Conservation (phyloP, 2,329 filamentous ascomycete species). For the Metarhizium anisopliae region DNA sequence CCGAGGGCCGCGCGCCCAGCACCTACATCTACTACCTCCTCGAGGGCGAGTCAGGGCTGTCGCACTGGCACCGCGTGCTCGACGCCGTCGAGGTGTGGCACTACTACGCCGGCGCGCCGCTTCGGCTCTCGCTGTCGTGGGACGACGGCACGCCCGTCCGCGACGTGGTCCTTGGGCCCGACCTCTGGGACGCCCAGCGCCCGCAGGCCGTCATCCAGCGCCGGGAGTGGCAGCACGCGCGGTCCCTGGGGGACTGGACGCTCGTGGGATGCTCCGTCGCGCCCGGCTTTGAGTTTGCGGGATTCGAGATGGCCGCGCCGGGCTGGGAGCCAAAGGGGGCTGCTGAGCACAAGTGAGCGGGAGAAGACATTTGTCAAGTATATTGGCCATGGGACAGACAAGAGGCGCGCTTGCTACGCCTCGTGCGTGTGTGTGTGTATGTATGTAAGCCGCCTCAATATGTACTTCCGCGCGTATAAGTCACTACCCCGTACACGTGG, state of each 20-base stretch:
- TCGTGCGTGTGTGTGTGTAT: no score
- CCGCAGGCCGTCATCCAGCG: conserved; percentile 34
- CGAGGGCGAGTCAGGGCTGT: conserved; percentile 31
- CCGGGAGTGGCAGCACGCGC: conserved; percentile 36
- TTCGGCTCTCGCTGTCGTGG: conserved; percentile 33
- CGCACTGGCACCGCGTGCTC: conserved; percentile 39
- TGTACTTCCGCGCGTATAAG: no score
- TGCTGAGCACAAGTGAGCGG: no score
- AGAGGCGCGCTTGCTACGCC: no score
- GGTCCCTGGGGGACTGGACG: conserved; percentile 37
- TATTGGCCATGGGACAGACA: no score
- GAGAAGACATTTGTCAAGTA: no score
- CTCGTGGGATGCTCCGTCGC: conserved; percentile 30
- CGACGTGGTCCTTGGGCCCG: conserved; percentile 28
- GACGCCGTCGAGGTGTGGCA: conserved; percentile 44
- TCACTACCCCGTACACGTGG: no score
- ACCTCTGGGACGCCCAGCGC: conserved; percentile 31
- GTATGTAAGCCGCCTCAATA: no score
- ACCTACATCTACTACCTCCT: conserved; percentile 46
- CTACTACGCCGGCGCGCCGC: conserved; percentile 42
- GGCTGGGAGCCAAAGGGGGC: conserved; percentile 21
- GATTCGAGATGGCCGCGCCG: conserved; percentile 20
- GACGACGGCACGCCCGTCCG: conserved; percentile 31
- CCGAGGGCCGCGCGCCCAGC: conserved; percentile 30
- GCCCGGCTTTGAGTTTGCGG: conserved; percentile 18